Evolutionary conservation across 2,329 filamentous ascomycete genomes (phyloP).

Genomic region (Phoma sp.): DNA sequence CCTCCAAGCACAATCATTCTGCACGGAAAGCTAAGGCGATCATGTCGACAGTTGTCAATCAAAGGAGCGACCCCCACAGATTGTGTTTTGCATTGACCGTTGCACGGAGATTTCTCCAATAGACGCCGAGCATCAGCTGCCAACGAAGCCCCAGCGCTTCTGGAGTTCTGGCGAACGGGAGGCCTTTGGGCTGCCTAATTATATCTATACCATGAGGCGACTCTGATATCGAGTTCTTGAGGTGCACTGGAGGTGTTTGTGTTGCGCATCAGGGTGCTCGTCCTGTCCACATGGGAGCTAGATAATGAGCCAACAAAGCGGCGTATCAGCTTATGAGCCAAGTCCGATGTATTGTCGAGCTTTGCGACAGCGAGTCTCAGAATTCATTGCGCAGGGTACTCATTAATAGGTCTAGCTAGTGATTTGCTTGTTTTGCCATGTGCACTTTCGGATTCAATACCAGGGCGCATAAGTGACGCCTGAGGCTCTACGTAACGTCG

Average conservation of each 20-base stretch:
- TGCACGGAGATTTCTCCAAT: conserved; percentile 43
- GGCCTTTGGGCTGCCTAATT: conserved; percentile 23
- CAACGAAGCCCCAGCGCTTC: conserved; percentile 45
- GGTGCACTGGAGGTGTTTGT: conserved; percentile 12
- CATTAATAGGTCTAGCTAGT: conserved; percentile 23
- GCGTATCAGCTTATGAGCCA: conserved; percentile 38
- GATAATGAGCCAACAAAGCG: conserved; percentile 34
- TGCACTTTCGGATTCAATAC: conserved; percentile 30
- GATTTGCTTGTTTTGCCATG: conserved; percentile 35
- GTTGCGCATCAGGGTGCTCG: conserved; percentile 41
- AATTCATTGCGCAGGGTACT: conserved; percentile 25
- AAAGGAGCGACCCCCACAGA: conserved; percentile 12
- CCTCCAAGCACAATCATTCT: conserved; percentile 3
- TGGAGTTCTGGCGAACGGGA: conserved; percentile 23
- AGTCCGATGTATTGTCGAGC: conserved; percentile 28
- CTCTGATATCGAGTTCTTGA: conserved; percentile 10
- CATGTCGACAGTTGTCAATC: conserved; percentile 9
- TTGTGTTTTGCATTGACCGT: conserved; percentile 40
- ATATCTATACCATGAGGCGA: conserved; percentile 22
- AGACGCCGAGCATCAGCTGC: conserved; percentile 43
- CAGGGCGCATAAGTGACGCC: conserved; percentile 43
- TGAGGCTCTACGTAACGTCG: conserved; percentile 29
- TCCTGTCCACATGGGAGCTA: conserved; percentile 31
- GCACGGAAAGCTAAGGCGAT: conserved; percentile 15
- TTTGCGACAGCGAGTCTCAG: conserved; percentile 30